These are phyloP conservation scores for Macrolepiota dolichaula DNA, from an alignment of 768 basidiomycete species.

Conservation along the genomic window DNA sequence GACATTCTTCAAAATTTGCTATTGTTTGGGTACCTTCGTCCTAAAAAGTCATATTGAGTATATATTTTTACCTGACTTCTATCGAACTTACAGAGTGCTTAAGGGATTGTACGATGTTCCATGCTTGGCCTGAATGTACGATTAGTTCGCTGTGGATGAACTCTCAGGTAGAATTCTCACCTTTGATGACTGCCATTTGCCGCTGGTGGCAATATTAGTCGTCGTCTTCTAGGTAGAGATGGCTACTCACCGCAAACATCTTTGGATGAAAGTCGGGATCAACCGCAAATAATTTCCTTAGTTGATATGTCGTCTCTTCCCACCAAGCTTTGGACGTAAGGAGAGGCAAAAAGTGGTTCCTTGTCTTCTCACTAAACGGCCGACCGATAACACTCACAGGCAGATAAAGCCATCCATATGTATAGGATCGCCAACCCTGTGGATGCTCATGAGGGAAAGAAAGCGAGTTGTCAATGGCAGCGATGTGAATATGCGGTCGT, in stretches of 20 bases:
- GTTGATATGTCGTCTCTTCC: conserved; percentile 79
- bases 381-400: conserved; percentile 83
- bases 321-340: conserved; percentile 87
- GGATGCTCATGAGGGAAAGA: conserved; percentile 93
- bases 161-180: conserved; percentile 17
- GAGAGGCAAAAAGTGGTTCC: conserved; percentile 77
- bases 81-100: conserved; percentile 59
- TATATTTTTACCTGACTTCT: background rate
- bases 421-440: conserved; percentile 71
- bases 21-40: conserved; percentile 57
- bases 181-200: conserved; percentile 91
- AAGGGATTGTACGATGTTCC: conserved; percentile 84
- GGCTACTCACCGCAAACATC: conserved; percentile 69
- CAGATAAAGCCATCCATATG: conserved; percentile 86
- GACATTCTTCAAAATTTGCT: background rate
- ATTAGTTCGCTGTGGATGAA: conserved; percentile 1
- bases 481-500: conserved; percentile 83
- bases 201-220: conserved; percentile 37
- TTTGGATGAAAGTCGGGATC: conserved; percentile 88
- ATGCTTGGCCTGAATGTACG: conserved; percentile 60
- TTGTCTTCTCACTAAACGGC: conserved; percentile 81
- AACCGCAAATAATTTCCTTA: conserved; percentile 73
- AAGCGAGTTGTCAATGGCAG: conserved; percentile 91
- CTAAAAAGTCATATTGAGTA: conserved; percentile 29
- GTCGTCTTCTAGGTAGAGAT: background rate